Percentiles rank a stretch among this genome's conserved stretches.
Evolutionary conservation across 345 rosid species (phyloP).

Genomic region (Ailanthus altissimus): DNA sequence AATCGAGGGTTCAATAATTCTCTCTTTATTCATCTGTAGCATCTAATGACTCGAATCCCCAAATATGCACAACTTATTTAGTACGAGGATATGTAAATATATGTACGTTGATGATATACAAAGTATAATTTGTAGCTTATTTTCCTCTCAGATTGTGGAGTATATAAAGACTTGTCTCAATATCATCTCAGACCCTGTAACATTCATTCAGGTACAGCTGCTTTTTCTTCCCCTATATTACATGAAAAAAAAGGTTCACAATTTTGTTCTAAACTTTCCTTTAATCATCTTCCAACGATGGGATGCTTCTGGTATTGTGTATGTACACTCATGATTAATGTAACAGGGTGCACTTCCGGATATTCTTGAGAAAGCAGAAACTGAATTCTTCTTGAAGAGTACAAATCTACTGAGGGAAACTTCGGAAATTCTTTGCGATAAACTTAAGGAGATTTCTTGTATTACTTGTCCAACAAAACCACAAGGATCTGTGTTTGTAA

Average conservation of each 20-base stretch:
- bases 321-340: not conserved
- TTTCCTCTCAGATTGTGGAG: slow-evolving; percentile 27
- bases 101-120: slow-evolving; percentile 12
- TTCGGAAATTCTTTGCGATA: slow-evolving; percentile 37
- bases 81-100: not conserved
- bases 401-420: slow-evolving; percentile 34
- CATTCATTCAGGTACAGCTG: slow-evolving; percentile 54
- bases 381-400: slow-evolving; percentile 41
- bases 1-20: slow-evolving; percentile 36
- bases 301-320: not conserved
- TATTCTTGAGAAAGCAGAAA: slow-evolving; percentile 41
- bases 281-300: not conserved
- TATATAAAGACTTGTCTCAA: slow-evolving; percentile 18
- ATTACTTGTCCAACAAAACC: slow-evolving; percentile 47
- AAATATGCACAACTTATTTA: not conserved
- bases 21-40: slow-evolving; percentile 17
- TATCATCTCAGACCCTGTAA: slow-evolving; percentile 39
- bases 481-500: slow-evolving; percentile 49
- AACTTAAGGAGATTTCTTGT: slow-evolving; percentile 49
- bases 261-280: not conserved
- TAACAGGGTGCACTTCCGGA: slow-evolving; percentile 47
- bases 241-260: not conserved
- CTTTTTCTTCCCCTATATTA: not conserved
- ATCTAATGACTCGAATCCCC: slow-evolving; percentile 18
- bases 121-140: slow-evolving; percentile 19